Conservation (phyloP, 1,139 yeast species). For the Zygoascus sp. region DNA sequence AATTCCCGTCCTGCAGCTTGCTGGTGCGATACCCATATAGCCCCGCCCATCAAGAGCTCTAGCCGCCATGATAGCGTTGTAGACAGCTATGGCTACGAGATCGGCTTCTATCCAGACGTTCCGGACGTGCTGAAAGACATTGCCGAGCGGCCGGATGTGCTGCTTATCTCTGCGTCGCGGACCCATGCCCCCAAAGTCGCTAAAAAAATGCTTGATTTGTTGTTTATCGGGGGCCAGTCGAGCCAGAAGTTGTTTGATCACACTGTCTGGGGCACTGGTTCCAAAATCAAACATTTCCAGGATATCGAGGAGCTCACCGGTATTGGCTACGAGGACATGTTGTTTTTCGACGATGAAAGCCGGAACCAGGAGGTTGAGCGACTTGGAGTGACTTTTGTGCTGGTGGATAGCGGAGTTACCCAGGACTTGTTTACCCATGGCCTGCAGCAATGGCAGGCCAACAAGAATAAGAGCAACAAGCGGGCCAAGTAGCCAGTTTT, state of each 20-base stretch:
- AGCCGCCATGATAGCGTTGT: slow-evolving; percentile 30
- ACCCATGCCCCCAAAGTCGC: slow-evolving; percentile 66
- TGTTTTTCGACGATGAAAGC: slow-evolving; percentile 65
- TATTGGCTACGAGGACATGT: slow-evolving; percentile 47
- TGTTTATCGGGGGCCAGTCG: slow-evolving; percentile 48
- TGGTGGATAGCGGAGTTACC: slow-evolving; percentile 52
- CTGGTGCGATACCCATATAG: slow-evolving; percentile 66
- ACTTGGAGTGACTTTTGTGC: slow-evolving; percentile 58
- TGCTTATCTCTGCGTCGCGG: slow-evolving; percentile 61
- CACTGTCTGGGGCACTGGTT: slow-evolving; percentile 63
- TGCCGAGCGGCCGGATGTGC: slow-evolving; percentile 39
- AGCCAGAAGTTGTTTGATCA: slow-evolving; percentile 47
- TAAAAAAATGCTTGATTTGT: slow-evolving; percentile 45
- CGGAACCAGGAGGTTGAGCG: slow-evolving; percentile 62
- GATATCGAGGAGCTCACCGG: slow-evolving; percentile 45
- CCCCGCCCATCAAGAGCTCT: slow-evolving; percentile 45
- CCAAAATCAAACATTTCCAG: slow-evolving; percentile 57
- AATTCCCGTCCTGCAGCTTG: slow-evolving; percentile 31
- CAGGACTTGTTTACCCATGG: slow-evolving; percentile 41
- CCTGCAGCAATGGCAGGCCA: slow-evolving; percentile 20
- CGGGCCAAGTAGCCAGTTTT: not conserved
- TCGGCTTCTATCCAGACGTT: slow-evolving; percentile 58
- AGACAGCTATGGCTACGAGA: slow-evolving; percentile 47
- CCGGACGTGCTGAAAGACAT: slow-evolving; percentile 49
- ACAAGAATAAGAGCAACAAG: not conserved